Evolutionary conservation across 345 rosid species (phyloP), one percentile per base, ranked within the genome.

Genomic region (Salix viminalis): DNA sequence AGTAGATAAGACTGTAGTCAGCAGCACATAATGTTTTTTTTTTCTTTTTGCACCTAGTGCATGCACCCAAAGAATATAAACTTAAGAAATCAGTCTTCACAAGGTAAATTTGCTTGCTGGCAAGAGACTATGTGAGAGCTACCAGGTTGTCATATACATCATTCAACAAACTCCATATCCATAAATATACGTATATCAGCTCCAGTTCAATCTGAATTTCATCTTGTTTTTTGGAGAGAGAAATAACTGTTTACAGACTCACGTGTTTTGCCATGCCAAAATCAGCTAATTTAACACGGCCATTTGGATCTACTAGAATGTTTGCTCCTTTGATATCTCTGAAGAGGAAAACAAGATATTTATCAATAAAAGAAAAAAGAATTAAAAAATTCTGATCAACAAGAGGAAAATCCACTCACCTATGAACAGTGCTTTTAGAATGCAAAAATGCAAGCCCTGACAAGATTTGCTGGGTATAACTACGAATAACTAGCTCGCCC

Each of bases 211-310:
- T 13, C 28, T 24, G 32, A 32, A 42, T 14, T n/a, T n/a, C 12
- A 56, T 56, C 28, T n/a, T 12, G 24, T 58, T 3, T 42, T n/a
- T n/a, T 56, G 8, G 48, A 50, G 65, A 37, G 30, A 75, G 21
- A 52, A 78, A 74, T 41, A 75, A 37, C 70, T 7, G 36, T 30
- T 70, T 42, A 42, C 96, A 75, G 87, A 85, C 90, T 87, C 85
- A 91, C 96, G 77, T 91, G 94, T 87, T 91, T 91, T 78, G 96
- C 96, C 96, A 91, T 91, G 82, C 96, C 96, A 79, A 90, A 91
- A 78, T 91, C 96, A 26, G 94, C 96, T 82, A 91, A 83, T 77
- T 91, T 91, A 41, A 91, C 91, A 13, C 92, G 91, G 37, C 96
- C 94, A 77, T 72, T 86, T 13, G 96, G 93, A 73, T 91, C 96